Evolutionary conservation across 345 rosid genomes (phyloP), one percentile per base, ranked within the genome.

Genomic region (Brassica incana): DNA sequence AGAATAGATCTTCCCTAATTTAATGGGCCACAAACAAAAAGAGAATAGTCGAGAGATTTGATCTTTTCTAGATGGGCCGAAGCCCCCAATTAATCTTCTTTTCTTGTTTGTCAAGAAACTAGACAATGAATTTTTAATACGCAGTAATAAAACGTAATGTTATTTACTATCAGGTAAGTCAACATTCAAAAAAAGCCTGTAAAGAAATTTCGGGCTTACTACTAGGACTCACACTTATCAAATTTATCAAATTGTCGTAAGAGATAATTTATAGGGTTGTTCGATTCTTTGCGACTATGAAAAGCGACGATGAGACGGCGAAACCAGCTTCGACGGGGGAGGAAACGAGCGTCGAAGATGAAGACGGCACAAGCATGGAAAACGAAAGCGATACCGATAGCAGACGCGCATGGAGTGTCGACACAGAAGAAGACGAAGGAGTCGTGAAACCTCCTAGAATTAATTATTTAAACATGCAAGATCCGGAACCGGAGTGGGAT

Each of bases 401-500:
- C 18, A 20, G 33, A 25, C 6, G 14, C 65, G n/a, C 6, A 10
- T 60, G 65, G 65, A 12, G 30, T 23, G 65, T 60, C 15, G 33
- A 60, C 6, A 12, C 32, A 10, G 6, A 23, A 9, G 6, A 20
- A 9, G 32, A 23, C 33, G 32, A 60, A 9, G 63, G 6, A 4
- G 33, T 8, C 14, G 32, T 25, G 65, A 10, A 7, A 58, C 7
- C 56, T 11, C 65, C 65, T 1, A 5, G 5, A 0, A 60, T 3
- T 23, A 11, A 9, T 4, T 16, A 16, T 8, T 9, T 60, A 23
- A 20, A 60, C 33, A 3, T 9, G 6, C 6, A 2, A 18, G 65
- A 60, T 4, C 7, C 14, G 14, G 73, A 72, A 58, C 75, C 75
- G 3, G 76, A 73, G 76, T 73, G 68, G 76, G 76, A 36, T 27